These are phyloP conservation scores for Puccinellia tenuiflora DNA, from an alignment of 176 grass and related monocot species.

Conservation along the genomic window DNA sequence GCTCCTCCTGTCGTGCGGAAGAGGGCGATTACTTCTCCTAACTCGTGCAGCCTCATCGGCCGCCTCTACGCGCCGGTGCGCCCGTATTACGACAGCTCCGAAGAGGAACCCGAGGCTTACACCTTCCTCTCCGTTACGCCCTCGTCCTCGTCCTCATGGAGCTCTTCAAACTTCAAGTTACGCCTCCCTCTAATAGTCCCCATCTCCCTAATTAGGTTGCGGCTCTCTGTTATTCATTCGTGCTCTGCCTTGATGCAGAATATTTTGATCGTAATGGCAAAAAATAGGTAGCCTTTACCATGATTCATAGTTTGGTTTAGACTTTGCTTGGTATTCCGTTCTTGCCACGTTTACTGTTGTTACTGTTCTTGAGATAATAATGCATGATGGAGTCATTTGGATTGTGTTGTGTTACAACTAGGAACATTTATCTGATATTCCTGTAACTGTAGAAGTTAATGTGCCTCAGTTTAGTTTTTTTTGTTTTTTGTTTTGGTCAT, in stretches of 20 bases:
- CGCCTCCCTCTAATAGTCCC: too few species aligned
- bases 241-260: background rate
- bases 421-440: background rate
- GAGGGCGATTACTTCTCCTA: background rate
- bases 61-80: slow-evolving; percentile 21
- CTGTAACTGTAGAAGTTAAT: background rate
- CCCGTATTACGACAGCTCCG: accelerated
- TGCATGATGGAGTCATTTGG: background rate
- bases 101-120: background rate
- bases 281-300: background rate
- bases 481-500: background rate
- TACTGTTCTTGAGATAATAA: background rate
- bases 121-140: slow-evolving; percentile 30
- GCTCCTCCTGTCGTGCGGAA: background rate
- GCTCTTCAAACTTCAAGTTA: slow-evolving; percentile 2
- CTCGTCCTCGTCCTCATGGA: background rate
- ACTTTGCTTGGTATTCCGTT: background rate
- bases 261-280: background rate
- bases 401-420: background rate
- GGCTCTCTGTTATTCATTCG: background rate
- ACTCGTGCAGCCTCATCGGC: slow-evolving; percentile 60
- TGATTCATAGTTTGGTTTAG: background rate
- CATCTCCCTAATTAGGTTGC: background rate
- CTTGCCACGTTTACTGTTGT: background rate
- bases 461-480: background rate